These are phyloP conservation scores for Adansonia grandidieri DNA, from an alignment of 441 rosid species.

Conservation along the genomic window DNA sequence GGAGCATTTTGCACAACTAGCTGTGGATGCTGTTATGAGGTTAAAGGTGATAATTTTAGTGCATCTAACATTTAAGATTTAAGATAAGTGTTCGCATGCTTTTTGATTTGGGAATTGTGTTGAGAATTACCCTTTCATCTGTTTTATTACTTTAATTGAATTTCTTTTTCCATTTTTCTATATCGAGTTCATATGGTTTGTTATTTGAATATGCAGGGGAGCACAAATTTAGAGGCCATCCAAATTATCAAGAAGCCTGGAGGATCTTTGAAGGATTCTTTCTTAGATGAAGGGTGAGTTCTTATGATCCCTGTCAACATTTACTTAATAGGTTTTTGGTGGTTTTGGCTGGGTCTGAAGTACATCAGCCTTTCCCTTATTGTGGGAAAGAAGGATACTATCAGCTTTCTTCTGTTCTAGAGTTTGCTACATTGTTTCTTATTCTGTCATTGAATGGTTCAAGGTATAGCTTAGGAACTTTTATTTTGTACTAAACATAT, in stretches of 20 bases:
- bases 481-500: neutral
- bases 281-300: constrained; percentile 91
- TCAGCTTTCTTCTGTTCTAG: neutral
- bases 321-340: neutral
- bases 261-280: constrained; percentile 84
- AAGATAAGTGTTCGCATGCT: neutral
- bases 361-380: neutral
- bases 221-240: constrained; percentile 89
- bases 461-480: neutral
- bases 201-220: constrained; percentile 58
- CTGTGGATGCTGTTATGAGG: constrained; percentile 95
- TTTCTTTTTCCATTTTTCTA: neutral
- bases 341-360: neutral
- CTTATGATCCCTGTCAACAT: neutral
- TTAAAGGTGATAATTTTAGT: constrained; percentile 58
- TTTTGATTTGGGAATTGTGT: neutral
- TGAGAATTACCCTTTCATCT: neutral
- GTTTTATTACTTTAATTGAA: neutral
- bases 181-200: neutral
- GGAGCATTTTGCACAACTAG: constrained; percentile 85
- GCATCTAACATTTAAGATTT: neutral
- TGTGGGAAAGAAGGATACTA: neutral
- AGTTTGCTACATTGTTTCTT: neutral
- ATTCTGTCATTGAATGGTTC: neutral
- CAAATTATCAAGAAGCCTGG: constrained; percentile 97